Evolutionary conservation across 371 early-diverging fungal species (phyloP), one percentile per base, ranked within the genome.

Genomic region (Circinella umbellata): DNA sequence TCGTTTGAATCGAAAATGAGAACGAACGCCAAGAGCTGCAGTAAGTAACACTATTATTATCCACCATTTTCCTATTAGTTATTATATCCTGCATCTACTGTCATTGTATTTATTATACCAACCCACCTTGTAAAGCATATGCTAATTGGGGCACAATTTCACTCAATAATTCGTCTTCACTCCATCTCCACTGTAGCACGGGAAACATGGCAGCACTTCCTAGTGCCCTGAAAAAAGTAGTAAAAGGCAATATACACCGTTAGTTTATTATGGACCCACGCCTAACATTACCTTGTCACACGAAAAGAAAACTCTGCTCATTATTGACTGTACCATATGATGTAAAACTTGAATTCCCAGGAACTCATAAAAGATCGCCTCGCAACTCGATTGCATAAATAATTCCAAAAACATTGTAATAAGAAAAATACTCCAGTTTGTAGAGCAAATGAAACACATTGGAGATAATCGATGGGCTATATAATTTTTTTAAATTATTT

Each of bases 141-240:
- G 83, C 80, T 53, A 85, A 53, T 61, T 85, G 80, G 17, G 85
- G 85, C 0, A 76, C 74, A 46, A 79, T 66, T 48, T 85, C 85
- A 60, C 77, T 76, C 42, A 73, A 48, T 3, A 62, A 9, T 0
- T 66, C 73, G 27, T 79, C 69, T 4, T 77, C 60, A 37, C 79
- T 70, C 34, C 69, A 82, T n/a, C 64, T 64, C 81, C 78, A 80
- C 67, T 82, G 87, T 42, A 86, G 53, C 18, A 82, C 68, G 48
- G 85, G 84, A 62, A 82, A 86, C 53, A 81, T 65, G 27, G 81
- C 79, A 9, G 74, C 66, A 64, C 81, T 82, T 14, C 64, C 73
- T 0, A 81, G 14, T 4, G 80, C 80, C 85, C 85, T 85, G 64
- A 34, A 54, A 27, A 3, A 59, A 34, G 17, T 20, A 60, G 36